Base-by-base conservation (phyloP, 208 protist genomes). In the Crithidia fasciculata region DNA sequence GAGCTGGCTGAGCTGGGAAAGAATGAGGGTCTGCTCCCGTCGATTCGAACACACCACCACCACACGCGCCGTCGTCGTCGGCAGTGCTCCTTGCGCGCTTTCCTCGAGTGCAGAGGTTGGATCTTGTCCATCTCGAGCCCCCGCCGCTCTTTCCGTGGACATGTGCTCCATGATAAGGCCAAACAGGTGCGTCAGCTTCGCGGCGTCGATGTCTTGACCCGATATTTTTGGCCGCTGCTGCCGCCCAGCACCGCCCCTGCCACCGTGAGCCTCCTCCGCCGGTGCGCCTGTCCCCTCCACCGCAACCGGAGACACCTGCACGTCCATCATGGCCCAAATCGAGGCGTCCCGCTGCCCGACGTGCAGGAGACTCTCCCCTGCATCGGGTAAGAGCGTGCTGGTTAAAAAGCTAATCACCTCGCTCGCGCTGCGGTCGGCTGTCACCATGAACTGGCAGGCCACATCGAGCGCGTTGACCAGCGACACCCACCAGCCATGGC, bases 391-490 rank as follows among this genome's bases (percentile, higher is more conserved):
- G 4, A 93, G 2, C 10, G 85, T 85, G 54, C 75, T 74, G 18
- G 41, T 66, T 44, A 91, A 55, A 59, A 88, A 87, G 41, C 76
- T 74, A 16, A 80, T 49, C 8, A 86, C 82, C 59, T 86, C 83
- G 5, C 41, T 61, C n/a, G 66, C 60, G 55, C 67, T 69, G 39
- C 82, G 77, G 16, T 84, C 56, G 2, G 83, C 69, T 2, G 88
- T 88, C 41, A 85, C 73, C 43, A 92, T 68, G 50, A 85, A 92
- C 76, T 94, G 91, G 55, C 91, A 96, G 39, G 91, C 87, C 43
- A 96, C 88, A 62, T 96, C 91, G 10, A 93, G 74, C 10, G 87
- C 84, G 49, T 85, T 88, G 41, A 82, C 79, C 19, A 96, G 53
- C 13, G 85, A 75, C 56, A 88, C 62, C 89, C 91, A 96, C 81